Evolutionary conservation across 306 rosid genomes (phyloP), one percentile per base, ranked within the genome.

Genomic region (Datisca glomerata): DNA sequence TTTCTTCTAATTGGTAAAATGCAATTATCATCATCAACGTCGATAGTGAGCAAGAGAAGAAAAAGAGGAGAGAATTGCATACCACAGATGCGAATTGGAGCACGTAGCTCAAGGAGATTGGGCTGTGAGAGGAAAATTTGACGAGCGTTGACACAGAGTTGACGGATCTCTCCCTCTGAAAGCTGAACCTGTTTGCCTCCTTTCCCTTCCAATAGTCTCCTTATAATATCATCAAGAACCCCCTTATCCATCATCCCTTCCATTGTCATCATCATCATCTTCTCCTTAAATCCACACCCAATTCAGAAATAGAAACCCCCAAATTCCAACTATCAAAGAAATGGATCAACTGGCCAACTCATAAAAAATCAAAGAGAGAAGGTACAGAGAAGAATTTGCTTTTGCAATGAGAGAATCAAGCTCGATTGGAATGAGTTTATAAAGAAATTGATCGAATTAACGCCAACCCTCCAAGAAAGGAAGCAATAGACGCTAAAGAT

Each of bases 111-210:
- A 1, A 91, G 82, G 56, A 91, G 93, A 69, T 51, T 71, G 7
- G 99, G 94, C 42, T 91, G 81, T 34, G 99, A 69, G 47, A 91
- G 94, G 69, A 91, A 85, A 51, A 85, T 77, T 65, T 78, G 96
- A 47, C 87, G 66, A 17, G 98, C 87, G 69, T 80, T 80, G 73
- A 91, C 80, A 65, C 96, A 91, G 39, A 91, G 94, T 59, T 80
- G 96, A 52, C 99, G 96, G 73, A 91, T 80, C 84, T 91, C 99
- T 12, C 76, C 85, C 62, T 91, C 99, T 7, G 86, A 84, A 6
- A 91, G 92, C 75, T 85, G 86, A 2, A 91, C 99, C 63, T 85
- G 99, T 49, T 85, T 91, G 0, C 87, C 89, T 12, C 92, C 87
- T 53, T 57, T 80, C 3, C 96, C 96, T 52, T 84, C 94, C 29